A percentile compares a stretch with the other conserved stretches of the same genome.
Evolutionary conservation across 176 grass and related monocot species (phyloP).

Genomic region (Chrysopogon serrulatus): DNA sequence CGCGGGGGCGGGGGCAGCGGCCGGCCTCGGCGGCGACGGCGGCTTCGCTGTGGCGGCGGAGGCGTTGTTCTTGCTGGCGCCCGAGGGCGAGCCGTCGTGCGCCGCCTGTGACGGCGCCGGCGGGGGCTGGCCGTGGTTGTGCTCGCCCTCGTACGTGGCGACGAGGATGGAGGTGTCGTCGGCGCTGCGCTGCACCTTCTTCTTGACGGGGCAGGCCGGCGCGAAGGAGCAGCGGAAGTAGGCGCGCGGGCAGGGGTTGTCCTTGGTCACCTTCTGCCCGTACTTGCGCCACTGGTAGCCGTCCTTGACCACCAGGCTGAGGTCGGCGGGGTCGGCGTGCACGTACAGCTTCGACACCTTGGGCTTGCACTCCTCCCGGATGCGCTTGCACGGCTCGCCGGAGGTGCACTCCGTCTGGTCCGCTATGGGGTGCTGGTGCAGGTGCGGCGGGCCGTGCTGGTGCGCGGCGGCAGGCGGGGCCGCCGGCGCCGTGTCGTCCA

Average conservation of each 20-base stretch:
- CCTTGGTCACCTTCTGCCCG: slow-evolving; percentile 92
- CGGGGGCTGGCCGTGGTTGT: slow-evolving; percentile 64
- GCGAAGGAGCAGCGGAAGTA: slow-evolving; percentile 94
- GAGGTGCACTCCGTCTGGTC: slow-evolving; percentile 53
- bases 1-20: not conserved
- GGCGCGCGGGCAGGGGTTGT: slow-evolving; percentile 84
- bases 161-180: slow-evolving; percentile 71
- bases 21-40: slow-evolving; percentile 11
- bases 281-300: slow-evolving; percentile 96
- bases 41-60: slow-evolving; percentile 30
- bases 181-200: slow-evolving; percentile 69
- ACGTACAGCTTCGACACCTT: slow-evolving; percentile 54
- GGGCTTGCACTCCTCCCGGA: slow-evolving; percentile 45
- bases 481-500: not conserved
- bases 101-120: not conserved
- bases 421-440: not conserved
- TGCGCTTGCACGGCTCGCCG: slow-evolving; percentile 52
- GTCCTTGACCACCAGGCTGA: slow-evolving; percentile 78
- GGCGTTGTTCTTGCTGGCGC: slow-evolving; percentile 23
- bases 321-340: slow-evolving; percentile 63
- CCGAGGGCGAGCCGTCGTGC: not conserved
- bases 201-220: slow-evolving; percentile 74
- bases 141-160: slow-evolving; percentile 93
- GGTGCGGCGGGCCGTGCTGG: not conserved
- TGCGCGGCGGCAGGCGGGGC: not conserved